Conservation (phyloP, 306 rosid genomes). For the Cucumis sativus region Cucumber_9930_V3 NC_026657.2:10559501-10560000, state of each 20-base stretch:
- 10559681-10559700: conserved; percentile 86
- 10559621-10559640: conserved; percentile 63
- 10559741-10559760: conserved; percentile 39
- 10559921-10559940: conserved; percentile 36
- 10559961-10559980: conserved; percentile 39
- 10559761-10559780: conserved; percentile 27
- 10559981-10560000: conserved; percentile 34
- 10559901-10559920: conserved; percentile 1
- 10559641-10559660: conserved; percentile 50
- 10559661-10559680: conserved; percentile 69
- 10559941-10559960: conserved; percentile 37
- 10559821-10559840: conserved; percentile 12
- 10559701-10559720: conserved; percentile 55
- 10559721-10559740: conserved; percentile 32
- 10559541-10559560: conserved; percentile 1
- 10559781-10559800: conserved; percentile 19
- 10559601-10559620: conserved; percentile 51
- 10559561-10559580: conserved; percentile 7
- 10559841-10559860: conserved; percentile 20
- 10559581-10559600: conserved; percentile 77
- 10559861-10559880: conserved; percentile 13
- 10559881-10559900: conserved; percentile 2
- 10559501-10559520: background rate
- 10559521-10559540: background rate
- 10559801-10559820: conserved; percentile 16